phyloP scores from a whole-genome alignment of 208 protist species.

The Leishmania braziliensis region DNA sequence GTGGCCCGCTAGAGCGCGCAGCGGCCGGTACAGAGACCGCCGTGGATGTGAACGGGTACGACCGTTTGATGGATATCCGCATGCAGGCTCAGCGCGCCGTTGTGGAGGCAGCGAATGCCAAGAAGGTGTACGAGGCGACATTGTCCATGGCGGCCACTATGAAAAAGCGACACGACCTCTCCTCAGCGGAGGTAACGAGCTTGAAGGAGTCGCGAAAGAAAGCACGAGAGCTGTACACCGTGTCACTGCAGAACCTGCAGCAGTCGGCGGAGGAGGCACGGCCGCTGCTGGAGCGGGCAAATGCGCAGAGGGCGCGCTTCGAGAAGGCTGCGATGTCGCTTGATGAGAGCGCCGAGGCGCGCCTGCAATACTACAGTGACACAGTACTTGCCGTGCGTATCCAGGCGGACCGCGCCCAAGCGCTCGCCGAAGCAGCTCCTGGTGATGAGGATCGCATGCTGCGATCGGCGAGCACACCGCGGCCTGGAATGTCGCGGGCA shows the following conservation, averaged over 20 bases:
- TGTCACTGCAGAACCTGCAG: slow-evolving; percentile 6
- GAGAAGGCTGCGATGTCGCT: neutral
- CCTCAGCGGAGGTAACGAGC: slow-evolving; percentile 1
- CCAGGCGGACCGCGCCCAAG: slow-evolving; percentile 17
- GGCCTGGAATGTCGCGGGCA: slow-evolving; percentile 10
- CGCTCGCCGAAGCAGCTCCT: slow-evolving; percentile 6
- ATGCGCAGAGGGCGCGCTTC: neutral
- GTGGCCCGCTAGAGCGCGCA: slow-evolving; percentile 32
- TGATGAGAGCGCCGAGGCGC: slow-evolving; percentile 10
- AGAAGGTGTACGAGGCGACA: slow-evolving; percentile 17
- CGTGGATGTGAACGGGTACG: slow-evolving; percentile 44
- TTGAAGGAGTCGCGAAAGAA: slow-evolving; percentile 16
- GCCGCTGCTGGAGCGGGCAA: slow-evolving; percentile 15
- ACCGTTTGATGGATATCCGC: slow-evolving; percentile 44
- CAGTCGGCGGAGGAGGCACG: slow-evolving; percentile 8
- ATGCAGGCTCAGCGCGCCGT: slow-evolving; percentile 38
- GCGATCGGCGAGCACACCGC: slow-evolving; percentile 8
- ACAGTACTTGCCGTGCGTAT: slow-evolving; percentile 12
- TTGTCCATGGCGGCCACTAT: slow-evolving; percentile 10
- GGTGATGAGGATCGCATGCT: slow-evolving; percentile 25
- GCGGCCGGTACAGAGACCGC: slow-evolving; percentile 18
- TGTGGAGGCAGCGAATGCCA: slow-evolving; percentile 32
- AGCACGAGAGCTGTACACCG: slow-evolving; percentile 10
- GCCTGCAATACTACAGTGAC: slow-evolving; percentile 18
- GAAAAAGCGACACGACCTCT: slow-evolving; percentile 10